Base-by-base conservation (phyloP, 306 rosid genomes). In the Fragaria vesca region DNA sequence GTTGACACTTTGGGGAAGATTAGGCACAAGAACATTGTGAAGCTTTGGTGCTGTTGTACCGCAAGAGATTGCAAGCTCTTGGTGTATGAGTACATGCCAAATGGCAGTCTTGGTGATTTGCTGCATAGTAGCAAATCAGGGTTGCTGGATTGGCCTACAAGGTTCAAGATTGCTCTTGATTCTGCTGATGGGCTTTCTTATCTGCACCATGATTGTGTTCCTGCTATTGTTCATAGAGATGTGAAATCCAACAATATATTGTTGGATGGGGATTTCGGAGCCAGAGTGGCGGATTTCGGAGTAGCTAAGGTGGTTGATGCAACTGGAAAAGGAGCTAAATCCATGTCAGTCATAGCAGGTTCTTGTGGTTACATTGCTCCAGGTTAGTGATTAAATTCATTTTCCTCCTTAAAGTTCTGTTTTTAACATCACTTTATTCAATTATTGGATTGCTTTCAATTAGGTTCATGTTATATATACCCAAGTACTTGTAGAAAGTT, bases 341-440 rank as follows among this genome's bases (percentile, higher is more conserved):
- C 98, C 78, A 94, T 90, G 97, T 92, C 98, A 0, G 85, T 87
- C 73, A 89, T 94, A 26, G 97, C 97, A 4, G 98, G 98, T 26
- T 94, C 98, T 46, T 92, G 97, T 76, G 98, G 98, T 20, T 94
- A 94, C 85, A 94, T 94, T 61, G 98, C 98, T 66, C 97, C 98
- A 85, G 98, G 98, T 94, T 80, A 66, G 90, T 54, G 13, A 26
- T 30, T 6, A 4, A 54, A 26, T 34, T 55, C 12, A 43, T 18
- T 10, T 1, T 17, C 54, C 73, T 58, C 30, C 21, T 52, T 30
- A 11, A 65, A 34, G 20, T 34, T 65, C 4, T 34, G 43, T 34
- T 28, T 34, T 8, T 2, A 6, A 34, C 46, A 5, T 62, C 68
- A 20, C 3, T 57, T 26, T 6, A 4, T 40, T 47, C 40, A 16